Conservation (phyloP, 78 protist genomes). For the Chrysochromulina parva region DNA sequence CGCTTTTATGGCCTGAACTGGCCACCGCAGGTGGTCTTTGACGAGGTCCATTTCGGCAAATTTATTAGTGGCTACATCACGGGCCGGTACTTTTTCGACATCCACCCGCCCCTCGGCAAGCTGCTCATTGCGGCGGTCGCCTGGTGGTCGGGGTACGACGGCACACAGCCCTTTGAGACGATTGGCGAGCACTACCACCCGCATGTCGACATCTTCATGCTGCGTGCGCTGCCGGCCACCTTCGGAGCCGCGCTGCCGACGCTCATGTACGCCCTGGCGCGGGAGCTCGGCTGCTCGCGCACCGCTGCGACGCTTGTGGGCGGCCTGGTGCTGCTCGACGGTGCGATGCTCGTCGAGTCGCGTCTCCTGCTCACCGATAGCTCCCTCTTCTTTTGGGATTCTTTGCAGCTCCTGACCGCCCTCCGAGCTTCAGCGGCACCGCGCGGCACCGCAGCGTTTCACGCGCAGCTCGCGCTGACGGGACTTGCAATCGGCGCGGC, state of each 20-base stretch:
- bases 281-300: not conserved
- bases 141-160: not conserved
- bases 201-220: not conserved
- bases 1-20: not conserved
- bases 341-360: slow-evolving; percentile 15
- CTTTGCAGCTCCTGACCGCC: not conserved
- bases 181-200: not conserved
- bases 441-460: not conserved
- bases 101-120: slow-evolving; percentile 65
- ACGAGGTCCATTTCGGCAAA: slow-evolving; percentile 69
- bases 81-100: slow-evolving; percentile 52
- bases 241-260: not conserved
- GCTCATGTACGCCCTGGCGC: not conserved
- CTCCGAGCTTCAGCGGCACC: not conserved
- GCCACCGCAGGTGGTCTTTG: slow-evolving; percentile 33
- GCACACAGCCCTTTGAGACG: not conserved
- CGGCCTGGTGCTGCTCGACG: slow-evolving; percentile 15
- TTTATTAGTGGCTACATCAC: slow-evolving; percentile 35
- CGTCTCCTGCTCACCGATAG: slow-evolving; percentile 53
- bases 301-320: slow-evolving; percentile 3
- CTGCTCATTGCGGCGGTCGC: slow-evolving; percentile 23
- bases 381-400: not conserved
- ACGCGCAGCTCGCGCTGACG: not conserved
- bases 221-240: not conserved
- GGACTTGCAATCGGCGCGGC: slow-evolving; percentile 30